phyloP scores from a whole-genome alignment of 2,329 filamentous ascomycete species.

The Cladophialophora carrionii region DNA sequence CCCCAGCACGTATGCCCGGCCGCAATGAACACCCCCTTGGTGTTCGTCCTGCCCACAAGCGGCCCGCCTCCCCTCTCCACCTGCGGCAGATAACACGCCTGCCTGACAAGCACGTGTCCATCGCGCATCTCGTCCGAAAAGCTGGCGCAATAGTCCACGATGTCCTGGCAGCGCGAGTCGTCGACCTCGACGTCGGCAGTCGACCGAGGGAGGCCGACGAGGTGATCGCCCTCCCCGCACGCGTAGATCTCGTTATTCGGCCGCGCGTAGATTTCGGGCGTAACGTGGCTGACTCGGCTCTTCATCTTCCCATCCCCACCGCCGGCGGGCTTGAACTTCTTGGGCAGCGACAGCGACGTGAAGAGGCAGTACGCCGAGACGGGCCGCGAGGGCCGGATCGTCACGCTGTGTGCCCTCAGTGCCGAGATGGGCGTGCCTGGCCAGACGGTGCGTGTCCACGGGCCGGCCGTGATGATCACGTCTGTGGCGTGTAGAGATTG shows the following conservation, averaged over 20 bases:
- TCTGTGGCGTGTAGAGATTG: conserved; percentile 61
- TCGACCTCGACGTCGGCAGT: conserved; percentile 78
- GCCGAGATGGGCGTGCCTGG: conserved; percentile 61
- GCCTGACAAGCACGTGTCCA: conserved; percentile 71
- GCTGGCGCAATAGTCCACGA: conserved; percentile 72
- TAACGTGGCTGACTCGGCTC: conserved; percentile 63
- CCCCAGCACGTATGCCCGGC: conserved; percentile 97
- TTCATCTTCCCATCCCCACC: conserved; percentile 46
- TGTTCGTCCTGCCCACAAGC: conserved; percentile 73
- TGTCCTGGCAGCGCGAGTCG: conserved; percentile 76
- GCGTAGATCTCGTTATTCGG: conserved; percentile 90
- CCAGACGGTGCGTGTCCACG: conserved; percentile 61
- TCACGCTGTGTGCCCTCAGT: conserved; percentile 66
- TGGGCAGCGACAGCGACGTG: conserved; percentile 77
- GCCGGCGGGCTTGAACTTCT: conserved; percentile 59
- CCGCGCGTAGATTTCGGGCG: conserved; percentile 91
- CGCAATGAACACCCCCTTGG: conserved; percentile 76
- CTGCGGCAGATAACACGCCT: conserved; percentile 92
- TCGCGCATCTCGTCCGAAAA: conserved; percentile 63
- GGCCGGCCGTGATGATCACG: conserved; percentile 63
- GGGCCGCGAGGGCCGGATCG: conserved; percentile 60
- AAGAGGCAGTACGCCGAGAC: conserved; percentile 63
- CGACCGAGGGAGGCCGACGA: conserved; percentile 73
- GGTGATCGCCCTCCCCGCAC: conserved; percentile 83
- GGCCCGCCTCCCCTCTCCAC: conserved; percentile 65